phyloP scores from a whole-genome alignment of 2,329 filamentous ascomycete species.

The Diaporthe humulicola region DNA sequence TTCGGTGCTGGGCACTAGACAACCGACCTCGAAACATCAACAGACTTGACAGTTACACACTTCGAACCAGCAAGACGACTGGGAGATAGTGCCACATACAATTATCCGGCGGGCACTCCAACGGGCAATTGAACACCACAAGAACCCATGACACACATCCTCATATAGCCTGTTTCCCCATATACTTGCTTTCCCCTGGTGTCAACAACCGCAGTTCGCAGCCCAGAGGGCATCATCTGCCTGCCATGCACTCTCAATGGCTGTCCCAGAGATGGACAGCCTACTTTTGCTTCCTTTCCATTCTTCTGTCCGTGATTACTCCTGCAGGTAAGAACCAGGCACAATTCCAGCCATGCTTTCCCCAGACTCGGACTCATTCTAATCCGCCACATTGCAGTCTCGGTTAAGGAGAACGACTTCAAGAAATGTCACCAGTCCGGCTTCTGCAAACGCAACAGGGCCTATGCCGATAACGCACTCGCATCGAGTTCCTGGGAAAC shows the following conservation, averaged over 20 bases:
- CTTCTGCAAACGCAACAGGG: constrained; percentile 96
- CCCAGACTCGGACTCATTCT: not conserved
- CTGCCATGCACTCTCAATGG: constrained; percentile 40
- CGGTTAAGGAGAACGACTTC: constrained; percentile 96
- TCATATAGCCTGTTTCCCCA: constrained; percentile 29
- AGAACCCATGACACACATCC: constrained; percentile 43
- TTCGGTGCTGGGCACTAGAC: constrained; percentile 14
- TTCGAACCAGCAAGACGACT: constrained; percentile 8
- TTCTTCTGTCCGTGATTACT: constrained; percentile 71
- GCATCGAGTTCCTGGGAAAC: constrained; percentile 78
- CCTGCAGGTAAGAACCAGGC: constrained; percentile 69
- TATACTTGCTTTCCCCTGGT: constrained; percentile 20
- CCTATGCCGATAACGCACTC: constrained; percentile 83
- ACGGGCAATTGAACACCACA: constrained; percentile 25
- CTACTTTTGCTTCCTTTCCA: constrained; percentile 70
- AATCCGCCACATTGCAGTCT: constrained; percentile 62
- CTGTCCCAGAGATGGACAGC: constrained; percentile 75
- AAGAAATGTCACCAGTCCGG: constrained; percentile 96
- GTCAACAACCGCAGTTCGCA: constrained; percentile 23
- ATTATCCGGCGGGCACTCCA: constrained; percentile 39
- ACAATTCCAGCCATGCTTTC: not conserved
- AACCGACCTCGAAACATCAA: constrained; percentile 18
- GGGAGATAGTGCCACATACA: not conserved
- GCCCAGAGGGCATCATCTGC: constrained; percentile 33
- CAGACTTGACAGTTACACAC: constrained; percentile 1